phyloP scores from a whole-genome alignment of 192 early-diverging fungal species.

The Coemansia sp. region DNA sequence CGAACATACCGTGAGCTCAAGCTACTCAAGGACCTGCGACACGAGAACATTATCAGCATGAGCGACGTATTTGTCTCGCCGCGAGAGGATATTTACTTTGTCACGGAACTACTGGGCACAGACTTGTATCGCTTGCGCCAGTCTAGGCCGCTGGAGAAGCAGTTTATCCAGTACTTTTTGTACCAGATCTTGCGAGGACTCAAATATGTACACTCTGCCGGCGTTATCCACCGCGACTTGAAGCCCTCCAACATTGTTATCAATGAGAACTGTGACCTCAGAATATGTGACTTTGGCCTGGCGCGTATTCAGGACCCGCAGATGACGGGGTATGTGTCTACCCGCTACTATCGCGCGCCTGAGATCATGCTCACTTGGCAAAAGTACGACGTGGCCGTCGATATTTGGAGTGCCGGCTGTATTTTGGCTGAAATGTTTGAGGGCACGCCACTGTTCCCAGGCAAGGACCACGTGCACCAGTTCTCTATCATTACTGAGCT shows the following conservation, averaged over 20 bases:
- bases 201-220: constrained; percentile 95
- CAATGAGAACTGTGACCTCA: constrained; percentile 97
- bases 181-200: constrained; percentile 94
- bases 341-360: constrained; percentile 96
- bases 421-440: constrained; percentile 98
- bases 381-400: constrained; percentile 95
- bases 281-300: constrained; percentile 98
- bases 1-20: constrained; percentile 95
- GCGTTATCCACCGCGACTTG: constrained; percentile 94
- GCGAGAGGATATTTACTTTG: constrained; percentile 96
- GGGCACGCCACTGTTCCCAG: constrained; percentile 92
- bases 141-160: constrained; percentile 88
- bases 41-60: constrained; percentile 95
- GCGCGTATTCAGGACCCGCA: constrained; percentile 93
- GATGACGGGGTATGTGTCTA: constrained; percentile 98
- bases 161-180: constrained; percentile 97
- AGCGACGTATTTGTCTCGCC: constrained; percentile 94
- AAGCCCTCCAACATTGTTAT: constrained; percentile 97
- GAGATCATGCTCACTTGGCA: constrained; percentile 99
- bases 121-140: constrained; percentile 93
- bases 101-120: constrained; percentile 93
- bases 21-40: constrained; percentile 88
- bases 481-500: constrained; percentile 94
- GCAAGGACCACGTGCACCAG: constrained; percentile 93
- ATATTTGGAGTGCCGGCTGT: constrained; percentile 95